Base-by-base conservation (phyloP, 495 filamentous ascomycete genomes). In the Penicillium flavigenum region DNA sequence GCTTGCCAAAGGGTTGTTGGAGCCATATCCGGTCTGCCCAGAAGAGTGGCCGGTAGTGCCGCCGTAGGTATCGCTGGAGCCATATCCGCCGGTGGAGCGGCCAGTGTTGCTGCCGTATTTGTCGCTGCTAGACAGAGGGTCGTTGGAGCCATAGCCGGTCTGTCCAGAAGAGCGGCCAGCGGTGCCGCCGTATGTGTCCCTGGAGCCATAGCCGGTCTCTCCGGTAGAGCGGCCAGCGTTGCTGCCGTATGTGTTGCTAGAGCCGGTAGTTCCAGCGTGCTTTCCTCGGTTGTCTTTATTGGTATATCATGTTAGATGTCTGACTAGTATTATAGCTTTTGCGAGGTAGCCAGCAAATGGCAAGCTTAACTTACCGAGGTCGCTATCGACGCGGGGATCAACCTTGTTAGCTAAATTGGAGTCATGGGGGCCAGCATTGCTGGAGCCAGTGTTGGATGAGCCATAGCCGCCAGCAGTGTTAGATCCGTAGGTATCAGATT, bases 361-460 rank as follows among this genome's bases (percentile, higher is more conserved):
- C 31, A 32, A 49, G 52, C 19, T 17, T 49, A 16, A n/a, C 20
- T 51, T 51, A 59, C 67, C 63, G 2, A 54, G 58, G 29, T 74
- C 73, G 10, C 59, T 66, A 16, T 70, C 80, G 22, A 80, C 70
- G 39, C 71, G 68, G 42, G 83, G 76, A 54, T 83, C 81, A 10
- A 72, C 31, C 46, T 75, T 71, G 62, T 79, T 81, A 49, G 48
- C 57, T 31, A 60, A 42, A 17, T 58, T 58, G 16, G 67, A 54
- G 10, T 60, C 61, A 32, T 54, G 49, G n/a, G 43, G 22, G 20
- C 62, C 59, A 38, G 51, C 31, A 42, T 63, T 63, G 29, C 27
- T 46, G 9, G 61, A 57, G 14, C 51, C 59, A 51, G 63, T 58
- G 22, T 29, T 41, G 22, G 27, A 29, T 8, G 27, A 29, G 27